Evolutionary conservation across 192 early-diverging fungal species (phyloP), one percentile per base, ranked within the genome.

Genomic region (Phlyctochytrium arcticum): DNA sequence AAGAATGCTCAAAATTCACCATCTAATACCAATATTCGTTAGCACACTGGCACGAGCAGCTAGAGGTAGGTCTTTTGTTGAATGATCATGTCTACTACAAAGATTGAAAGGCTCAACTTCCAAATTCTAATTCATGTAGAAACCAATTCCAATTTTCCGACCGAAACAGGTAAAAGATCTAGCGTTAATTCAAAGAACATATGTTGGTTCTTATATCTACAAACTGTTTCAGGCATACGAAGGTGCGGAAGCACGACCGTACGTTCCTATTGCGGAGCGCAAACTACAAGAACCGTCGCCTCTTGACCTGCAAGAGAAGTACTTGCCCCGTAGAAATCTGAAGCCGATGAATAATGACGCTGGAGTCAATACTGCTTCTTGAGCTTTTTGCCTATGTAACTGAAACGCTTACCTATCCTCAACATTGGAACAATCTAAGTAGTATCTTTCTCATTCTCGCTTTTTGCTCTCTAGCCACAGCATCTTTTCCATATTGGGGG

Each of bases 11-110:
- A 33, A 33, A 23, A 23, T 23, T 17, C 5, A 23, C n/a, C 32
- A 32, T 57, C 15, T 0, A 27, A n/a, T 30, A 33, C 55, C 34
- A 12, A n/a, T n/a, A n/a, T n/a, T n/a, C n/a, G 17, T 5, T 31
- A 62, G 84, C 84, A 19, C 85, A 88, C 61, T 88, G 82, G 85
- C 66, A 73, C 48, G 85, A 88, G 53, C 71, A 77, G 24, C 48
- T 87, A 15, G 68, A 85, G 35, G 73, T 44, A 44, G 15, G 39
- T 44, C 21, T 2, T n/a, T 19, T n/a, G 21, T 44, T 2, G 21
- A n/a, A 2, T 10, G 9, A n/a, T n/a, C 39, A 44, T 44, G 21
- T 44, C 39, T 19, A 2, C 39, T 44, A 12, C 12, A 44, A n/a
- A 0, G 39, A 19, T 2, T 19, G 2, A 12, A n/a, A n/a, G n/a